These are phyloP conservation scores for Lasiosphaeria ovina DNA, from an alignment of 495 filamentous ascomycete genomes.

Conservation along the genomic window DNA sequence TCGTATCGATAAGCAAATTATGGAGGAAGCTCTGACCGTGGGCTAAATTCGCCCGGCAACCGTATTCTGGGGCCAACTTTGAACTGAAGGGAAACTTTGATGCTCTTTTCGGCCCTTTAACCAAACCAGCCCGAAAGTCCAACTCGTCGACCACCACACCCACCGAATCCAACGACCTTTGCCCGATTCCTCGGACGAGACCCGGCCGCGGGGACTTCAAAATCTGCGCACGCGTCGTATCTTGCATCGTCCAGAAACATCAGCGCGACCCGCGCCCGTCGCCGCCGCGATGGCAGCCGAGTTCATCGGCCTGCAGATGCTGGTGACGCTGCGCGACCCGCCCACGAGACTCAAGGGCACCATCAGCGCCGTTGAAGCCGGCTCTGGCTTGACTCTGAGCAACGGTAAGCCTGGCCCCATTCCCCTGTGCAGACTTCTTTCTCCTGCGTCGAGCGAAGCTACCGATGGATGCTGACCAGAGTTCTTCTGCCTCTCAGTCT, in stretches of 20 bases:
- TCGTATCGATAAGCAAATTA: conserved; percentile 3
- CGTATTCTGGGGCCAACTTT: background rate
- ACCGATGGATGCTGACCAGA: background rate
- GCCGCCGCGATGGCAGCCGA: conserved; percentile 38
- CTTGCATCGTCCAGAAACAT: background rate
- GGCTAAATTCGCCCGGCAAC: background rate
- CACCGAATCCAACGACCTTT: too few species aligned
- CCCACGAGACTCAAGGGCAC: conserved; percentile 66
- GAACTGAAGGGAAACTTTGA: too few species aligned
- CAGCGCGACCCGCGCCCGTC: background rate
- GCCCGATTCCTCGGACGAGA: too few species aligned
- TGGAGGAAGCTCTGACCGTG: background rate
- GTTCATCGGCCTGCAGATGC: conserved; percentile 77
- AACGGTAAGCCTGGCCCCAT: conserved; percentile 62
- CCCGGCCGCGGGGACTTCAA: background rate
- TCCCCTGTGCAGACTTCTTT: background rate
- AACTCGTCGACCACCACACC: too few species aligned
- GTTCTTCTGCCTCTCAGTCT: conserved; percentile 17
- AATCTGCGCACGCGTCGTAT: background rate
- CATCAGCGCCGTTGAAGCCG: conserved; percentile 67
- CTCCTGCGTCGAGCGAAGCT: background rate
- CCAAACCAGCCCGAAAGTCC: too few species aligned
- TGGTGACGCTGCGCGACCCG: conserved; percentile 69
- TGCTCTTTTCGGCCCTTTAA: too few species aligned
- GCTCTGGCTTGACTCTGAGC: conserved; percentile 68